phyloP scores from a whole-genome alignment of 352 stramenopile species.

The Pythium aphanidermatum region DNA sequence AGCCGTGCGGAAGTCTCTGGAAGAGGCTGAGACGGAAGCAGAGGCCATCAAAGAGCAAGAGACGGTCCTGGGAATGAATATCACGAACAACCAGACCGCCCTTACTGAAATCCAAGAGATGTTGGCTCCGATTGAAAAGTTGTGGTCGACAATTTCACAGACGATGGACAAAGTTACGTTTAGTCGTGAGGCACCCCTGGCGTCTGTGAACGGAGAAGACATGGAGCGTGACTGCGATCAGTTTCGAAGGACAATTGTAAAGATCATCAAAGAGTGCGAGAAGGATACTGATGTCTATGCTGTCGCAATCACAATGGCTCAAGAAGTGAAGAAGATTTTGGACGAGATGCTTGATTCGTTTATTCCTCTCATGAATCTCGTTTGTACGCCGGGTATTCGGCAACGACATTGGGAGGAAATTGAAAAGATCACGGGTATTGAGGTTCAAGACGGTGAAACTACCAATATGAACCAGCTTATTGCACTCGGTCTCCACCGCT shows the following conservation, averaged over 20 bases:
- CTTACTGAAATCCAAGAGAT: conserved; percentile 75
- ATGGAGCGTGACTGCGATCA: conserved; percentile 85
- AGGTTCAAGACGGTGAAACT: conserved; percentile 86
- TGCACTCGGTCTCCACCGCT: conserved; percentile 78
- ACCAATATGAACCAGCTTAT: conserved; percentile 91
- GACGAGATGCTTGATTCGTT: conserved; percentile 86
- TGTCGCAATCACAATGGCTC: conserved; percentile 70
- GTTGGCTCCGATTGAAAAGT: conserved; percentile 79
- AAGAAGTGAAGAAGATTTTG: conserved; percentile 76
- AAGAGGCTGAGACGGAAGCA: conserved; percentile 75
- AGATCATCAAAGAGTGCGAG: conserved; percentile 89
- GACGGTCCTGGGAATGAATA: conserved; percentile 72
- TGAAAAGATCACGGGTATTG: conserved; percentile 76
- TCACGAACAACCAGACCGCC: conserved; percentile 75
- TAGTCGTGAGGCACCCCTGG: conserved; percentile 53
- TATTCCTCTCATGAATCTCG: conserved; percentile 88
- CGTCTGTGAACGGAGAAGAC: conserved; percentile 77
- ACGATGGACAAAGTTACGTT: conserved; percentile 76
- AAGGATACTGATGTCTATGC: conserved; percentile 83
- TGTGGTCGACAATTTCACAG: conserved; percentile 81
- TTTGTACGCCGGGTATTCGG: conserved; percentile 90
- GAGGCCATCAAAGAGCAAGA: conserved; percentile 88
- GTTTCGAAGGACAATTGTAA: conserved; percentile 81
- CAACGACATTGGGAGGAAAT: conserved; percentile 93
- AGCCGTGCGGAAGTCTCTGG: conserved; percentile 64